A percentile compares a stretch with the other conserved stretches of the same genome.
Conservation (phyloP, 2,329 filamentous ascomycete genomes). For the Ascochyta viciae-villosae region DNA sequence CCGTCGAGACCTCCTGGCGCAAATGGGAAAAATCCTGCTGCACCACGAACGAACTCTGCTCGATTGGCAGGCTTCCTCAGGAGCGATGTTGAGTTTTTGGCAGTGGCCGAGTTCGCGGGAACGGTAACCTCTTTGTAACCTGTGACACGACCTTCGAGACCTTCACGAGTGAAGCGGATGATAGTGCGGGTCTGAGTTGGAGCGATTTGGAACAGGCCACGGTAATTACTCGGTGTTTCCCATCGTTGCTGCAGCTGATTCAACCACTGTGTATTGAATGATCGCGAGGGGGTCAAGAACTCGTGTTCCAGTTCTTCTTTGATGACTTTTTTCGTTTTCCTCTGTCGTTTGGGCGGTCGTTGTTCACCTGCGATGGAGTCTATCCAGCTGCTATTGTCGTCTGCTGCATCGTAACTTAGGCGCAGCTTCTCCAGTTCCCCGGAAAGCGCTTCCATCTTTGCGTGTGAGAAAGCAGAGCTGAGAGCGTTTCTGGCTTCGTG, state of each 20-base stretch:
- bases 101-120: conserved; percentile 84
- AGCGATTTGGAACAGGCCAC: conserved; percentile 84
- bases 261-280: conserved; percentile 85
- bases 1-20: conserved; percentile 87
- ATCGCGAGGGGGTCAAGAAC: conserved; percentile 79
- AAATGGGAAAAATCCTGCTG: conserved; percentile 93
- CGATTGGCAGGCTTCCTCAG: conserved; percentile 83
- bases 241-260: conserved; percentile 88
- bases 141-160: conserved; percentile 88
- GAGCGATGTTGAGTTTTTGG: conserved; percentile 93
- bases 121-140: conserved; percentile 95
- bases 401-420: conserved; percentile 45
- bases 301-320: conserved; percentile 76
- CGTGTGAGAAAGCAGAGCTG: conserved; percentile 11
- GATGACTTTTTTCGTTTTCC: conserved; percentile 66
- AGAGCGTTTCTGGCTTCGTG: conserved; percentile 13
- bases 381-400: conserved; percentile 52
- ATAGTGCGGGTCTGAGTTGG: conserved; percentile 95
- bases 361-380: conserved; percentile 66
- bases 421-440: conserved; percentile 61
- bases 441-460: conserved; percentile 51
- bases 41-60: conserved; percentile 91
- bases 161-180: conserved; percentile 88
- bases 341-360: conserved; percentile 59
- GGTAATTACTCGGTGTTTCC: conserved; percentile 81